Evolutionary conservation across 2,329 filamentous ascomycete genomes (phyloP).

Genomic region (Oidium heveae): DNA sequence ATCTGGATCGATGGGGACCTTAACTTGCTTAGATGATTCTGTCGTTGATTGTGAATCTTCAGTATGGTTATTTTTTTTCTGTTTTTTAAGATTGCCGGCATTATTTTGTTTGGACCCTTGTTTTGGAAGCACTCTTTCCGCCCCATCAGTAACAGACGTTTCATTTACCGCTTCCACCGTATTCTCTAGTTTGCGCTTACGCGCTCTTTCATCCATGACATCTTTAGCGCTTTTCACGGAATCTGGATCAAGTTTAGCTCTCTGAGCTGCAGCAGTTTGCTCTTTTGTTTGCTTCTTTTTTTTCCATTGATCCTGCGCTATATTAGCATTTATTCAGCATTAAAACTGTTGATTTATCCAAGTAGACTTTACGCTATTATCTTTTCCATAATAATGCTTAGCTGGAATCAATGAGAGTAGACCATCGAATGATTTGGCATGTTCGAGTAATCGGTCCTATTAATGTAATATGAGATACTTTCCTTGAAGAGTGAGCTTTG

Average conservation of each 20-base stretch:
- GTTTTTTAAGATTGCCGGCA: conserved; percentile 29
- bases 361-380: conserved; percentile 34
- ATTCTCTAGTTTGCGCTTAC: conserved; percentile 58
- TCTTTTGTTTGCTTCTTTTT: conserved; percentile 91
- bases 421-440: conserved; percentile 19
- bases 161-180: conserved; percentile 27
- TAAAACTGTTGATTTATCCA: neutral
- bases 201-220: conserved; percentile 61
- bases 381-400: conserved; percentile 44
- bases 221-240: conserved; percentile 81
- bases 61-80: conserved; percentile 9
- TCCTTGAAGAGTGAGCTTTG: too few relatives aligned
- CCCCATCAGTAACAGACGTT: conserved; percentile 16
- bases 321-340: conserved; percentile 4
- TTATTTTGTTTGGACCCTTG: conserved; percentile 31
- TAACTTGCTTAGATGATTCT: conserved; percentile 30
- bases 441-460: conserved; percentile 26
- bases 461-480: neutral
- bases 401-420: conserved; percentile 46
- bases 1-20: conserved; percentile 44
- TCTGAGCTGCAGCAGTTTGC: conserved; percentile 56
- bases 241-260: conserved; percentile 75
- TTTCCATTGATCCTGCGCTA: conserved; percentile 62
- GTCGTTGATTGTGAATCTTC: conserved; percentile 14
- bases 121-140: conserved; percentile 31